Conservation (phyloP, 192 early-diverging fungal species). For the Funneliformis mosseae region DNA sequence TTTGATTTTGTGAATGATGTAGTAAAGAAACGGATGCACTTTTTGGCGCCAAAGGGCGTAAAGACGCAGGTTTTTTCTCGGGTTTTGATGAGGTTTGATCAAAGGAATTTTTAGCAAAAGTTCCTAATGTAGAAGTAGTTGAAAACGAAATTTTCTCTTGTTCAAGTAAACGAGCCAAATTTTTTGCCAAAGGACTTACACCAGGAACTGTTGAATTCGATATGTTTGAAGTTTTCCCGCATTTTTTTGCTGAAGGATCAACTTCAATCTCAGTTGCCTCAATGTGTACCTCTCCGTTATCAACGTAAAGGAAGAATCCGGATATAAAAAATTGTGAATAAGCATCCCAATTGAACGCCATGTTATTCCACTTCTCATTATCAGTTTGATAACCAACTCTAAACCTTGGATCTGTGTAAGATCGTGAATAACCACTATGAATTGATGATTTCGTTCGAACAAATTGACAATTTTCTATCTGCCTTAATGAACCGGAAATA, state of each 20-base stretch:
- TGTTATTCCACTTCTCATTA: constrained; percentile 7
- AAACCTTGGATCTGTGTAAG: neutral
- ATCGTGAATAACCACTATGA: neutral
- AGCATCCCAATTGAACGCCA: constrained; percentile 2
- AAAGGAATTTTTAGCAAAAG: neutral
- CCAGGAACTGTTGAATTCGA: neutral
- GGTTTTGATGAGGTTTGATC: neutral
- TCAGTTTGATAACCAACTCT: constrained; percentile 19
- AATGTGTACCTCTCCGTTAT: constrained; percentile 18
- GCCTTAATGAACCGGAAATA: constrained; percentile 13
- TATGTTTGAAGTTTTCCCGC: neutral
- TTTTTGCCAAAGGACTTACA: constrained; percentile 16
- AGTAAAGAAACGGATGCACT: neutral
- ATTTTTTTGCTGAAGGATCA: constrained; percentile 5
- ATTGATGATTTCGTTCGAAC: constrained; percentile 15
- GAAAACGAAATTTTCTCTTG: neutral
- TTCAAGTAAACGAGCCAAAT: constrained; percentile 2
- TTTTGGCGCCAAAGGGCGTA: neutral
- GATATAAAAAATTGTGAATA: constrained; percentile 24
- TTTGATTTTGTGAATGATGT: neutral
- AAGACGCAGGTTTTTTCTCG: neutral
- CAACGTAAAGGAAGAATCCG: constrained; percentile 9
- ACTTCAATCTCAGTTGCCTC: constrained; percentile 3
- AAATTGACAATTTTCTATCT: constrained; percentile 22
- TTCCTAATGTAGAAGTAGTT: neutral